Evolutionary conservation across 2,329 filamentous ascomycete species (phyloP).

Genomic region (Beauveria caledonica): DNA sequence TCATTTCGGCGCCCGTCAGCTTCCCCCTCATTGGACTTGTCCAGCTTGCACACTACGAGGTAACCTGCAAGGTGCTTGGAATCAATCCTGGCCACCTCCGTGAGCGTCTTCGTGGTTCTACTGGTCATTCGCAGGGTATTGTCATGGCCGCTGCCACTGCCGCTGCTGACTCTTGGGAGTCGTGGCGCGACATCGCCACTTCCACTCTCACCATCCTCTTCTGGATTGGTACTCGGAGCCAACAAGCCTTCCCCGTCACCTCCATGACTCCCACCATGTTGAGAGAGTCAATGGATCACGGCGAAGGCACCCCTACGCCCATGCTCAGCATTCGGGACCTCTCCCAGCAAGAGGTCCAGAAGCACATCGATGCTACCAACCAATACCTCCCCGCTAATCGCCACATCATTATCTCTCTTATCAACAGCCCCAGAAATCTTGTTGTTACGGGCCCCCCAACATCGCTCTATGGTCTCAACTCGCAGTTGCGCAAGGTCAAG

Average conservation of each 20-base stretch:
- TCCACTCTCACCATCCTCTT: conserved; percentile 88
- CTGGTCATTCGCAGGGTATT: conserved; percentile 93
- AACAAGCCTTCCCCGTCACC: conserved; percentile 93
- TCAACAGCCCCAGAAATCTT: conserved; percentile 95
- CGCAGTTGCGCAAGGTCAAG: conserved; percentile 93
- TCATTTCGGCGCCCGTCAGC: conserved; percentile 91
- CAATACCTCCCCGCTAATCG: conserved; percentile 87
- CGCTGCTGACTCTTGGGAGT: conserved; percentile 86
- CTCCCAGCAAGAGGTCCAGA: conserved; percentile 78
- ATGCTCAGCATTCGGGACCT: conserved; percentile 98
- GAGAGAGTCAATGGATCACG: conserved; percentile 87
- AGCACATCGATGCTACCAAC: conserved; percentile 94
- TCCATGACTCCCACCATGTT: conserved; percentile 86
- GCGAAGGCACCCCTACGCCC: conserved; percentile 90
- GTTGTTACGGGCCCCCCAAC: conserved; percentile 95
- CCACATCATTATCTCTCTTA: conserved; percentile 88
- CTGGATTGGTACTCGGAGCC: conserved; percentile 95
- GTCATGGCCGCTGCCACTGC: conserved; percentile 89
- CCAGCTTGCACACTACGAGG: conserved; percentile 90
- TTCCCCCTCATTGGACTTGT: conserved; percentile 93
- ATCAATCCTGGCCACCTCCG: conserved; percentile 82
- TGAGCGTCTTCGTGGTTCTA: conserved; percentile 77
- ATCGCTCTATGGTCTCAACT: conserved; percentile 90
- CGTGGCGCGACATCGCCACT: conserved; percentile 70
- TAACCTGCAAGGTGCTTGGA: conserved; percentile 86